These are phyloP conservation scores for Evernia prunastri DNA, from an alignment of 495 filamentous ascomycete species.

Conservation along the genomic window DNA sequence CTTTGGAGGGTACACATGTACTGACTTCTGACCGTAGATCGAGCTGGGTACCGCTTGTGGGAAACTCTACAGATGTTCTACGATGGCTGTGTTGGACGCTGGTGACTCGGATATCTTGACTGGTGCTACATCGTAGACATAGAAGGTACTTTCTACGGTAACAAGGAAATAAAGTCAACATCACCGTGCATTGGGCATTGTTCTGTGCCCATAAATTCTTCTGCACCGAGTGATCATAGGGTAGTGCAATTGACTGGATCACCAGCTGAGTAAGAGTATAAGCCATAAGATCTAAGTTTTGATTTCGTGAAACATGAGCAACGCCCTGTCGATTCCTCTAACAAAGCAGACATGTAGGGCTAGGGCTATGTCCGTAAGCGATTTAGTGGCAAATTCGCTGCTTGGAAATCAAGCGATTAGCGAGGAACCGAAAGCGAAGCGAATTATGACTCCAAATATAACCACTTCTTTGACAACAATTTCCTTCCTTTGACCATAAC, in stretches of 20 bases:
- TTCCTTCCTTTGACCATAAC: background rate
- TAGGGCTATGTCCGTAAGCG: background rate
- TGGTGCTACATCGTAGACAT: constrained; percentile 52
- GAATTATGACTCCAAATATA: constrained; percentile 15
- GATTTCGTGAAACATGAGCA: too few relatives aligned
- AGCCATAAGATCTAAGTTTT: too few relatives aligned
- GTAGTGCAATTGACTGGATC: too few relatives aligned
- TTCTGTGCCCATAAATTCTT: background rate
- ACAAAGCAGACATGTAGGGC: background rate
- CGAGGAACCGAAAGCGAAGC: constrained; percentile 3
- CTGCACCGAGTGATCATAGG: background rate
- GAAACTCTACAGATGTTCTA: constrained; percentile 76
- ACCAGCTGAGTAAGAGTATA: too few relatives aligned
- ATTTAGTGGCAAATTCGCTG: constrained; percentile 11
- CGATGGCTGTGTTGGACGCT: constrained; percentile 91
- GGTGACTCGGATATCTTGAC: constrained; percentile 96
- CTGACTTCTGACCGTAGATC: constrained; percentile 57
- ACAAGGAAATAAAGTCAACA: background rate
- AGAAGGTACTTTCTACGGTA: constrained; percentile 23
- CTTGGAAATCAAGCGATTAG: constrained; percentile 21
- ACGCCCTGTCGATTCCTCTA: too few relatives aligned
- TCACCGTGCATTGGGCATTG: background rate
- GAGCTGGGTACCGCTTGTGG: constrained; percentile 92
- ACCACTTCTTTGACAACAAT: background rate
- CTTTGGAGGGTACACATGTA: constrained; percentile 77